phyloP scores from a whole-genome alignment of 768 basidiomycete species.

The Rhodocollybia butyracea region DNA sequence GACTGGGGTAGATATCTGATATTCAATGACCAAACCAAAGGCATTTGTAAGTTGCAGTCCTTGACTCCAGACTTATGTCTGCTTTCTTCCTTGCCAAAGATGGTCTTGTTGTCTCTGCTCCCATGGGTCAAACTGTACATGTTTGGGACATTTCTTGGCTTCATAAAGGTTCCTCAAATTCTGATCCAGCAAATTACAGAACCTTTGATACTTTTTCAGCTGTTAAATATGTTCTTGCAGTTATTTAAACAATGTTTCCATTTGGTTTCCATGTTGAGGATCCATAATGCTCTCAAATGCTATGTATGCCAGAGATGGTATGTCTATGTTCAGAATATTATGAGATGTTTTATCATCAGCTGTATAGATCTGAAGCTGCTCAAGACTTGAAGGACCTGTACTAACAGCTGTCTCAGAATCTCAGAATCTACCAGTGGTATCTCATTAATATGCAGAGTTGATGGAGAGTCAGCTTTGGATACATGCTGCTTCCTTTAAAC shows the following conservation, averaged over 20 bases:
- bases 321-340: no score
- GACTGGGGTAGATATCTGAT: conserved; percentile 54
- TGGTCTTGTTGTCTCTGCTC: conserved; percentile 94
- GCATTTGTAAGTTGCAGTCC: conserved; percentile 87
- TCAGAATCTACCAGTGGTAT: no score
- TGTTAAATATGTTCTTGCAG: conserved; percentile 98
- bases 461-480: no score
- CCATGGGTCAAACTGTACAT: conserved; percentile 98
- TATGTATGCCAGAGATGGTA: conserved; percentile 91
- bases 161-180: conserved; percentile 75
- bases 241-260: conserved; percentile 98
- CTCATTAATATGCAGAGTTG: no score
- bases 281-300: conserved; percentile 97
- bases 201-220: conserved; percentile 89
- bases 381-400: no score
- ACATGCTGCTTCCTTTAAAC: no score
- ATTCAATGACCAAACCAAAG: conserved; percentile 83
- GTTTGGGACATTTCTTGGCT: conserved; percentile 99
- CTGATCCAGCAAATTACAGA: conserved; percentile 67
- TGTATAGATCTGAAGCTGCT: no score
- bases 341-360: no score
- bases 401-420: no score
- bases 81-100: conserved; percentile 99
- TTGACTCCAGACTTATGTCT: conserved; percentile 98
- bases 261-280: conserved; percentile 94